A percentile compares a stretch with the other conserved stretches of the same genome.
phyloP scores from a whole-genome alignment of 192 early-diverging fungal genomes.

The Podila clonocystis region DNA sequence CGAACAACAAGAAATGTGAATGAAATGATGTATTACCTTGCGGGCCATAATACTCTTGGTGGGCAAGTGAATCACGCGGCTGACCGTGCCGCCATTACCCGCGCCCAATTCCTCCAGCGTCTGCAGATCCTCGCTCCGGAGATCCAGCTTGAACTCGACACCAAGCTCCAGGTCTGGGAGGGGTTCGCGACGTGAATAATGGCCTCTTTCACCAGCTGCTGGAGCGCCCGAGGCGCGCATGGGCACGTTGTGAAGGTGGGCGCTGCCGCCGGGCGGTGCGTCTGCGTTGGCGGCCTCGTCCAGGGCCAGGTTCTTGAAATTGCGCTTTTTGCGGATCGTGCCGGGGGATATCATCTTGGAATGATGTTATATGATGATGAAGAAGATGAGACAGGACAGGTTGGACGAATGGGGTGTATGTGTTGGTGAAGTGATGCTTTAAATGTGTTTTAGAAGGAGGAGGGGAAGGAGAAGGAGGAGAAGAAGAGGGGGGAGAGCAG shows the following conservation, averaged over 20 bases:
- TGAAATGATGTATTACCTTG: conserved; percentile 69
- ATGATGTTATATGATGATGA: neutral
- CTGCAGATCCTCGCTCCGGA: conserved; percentile 85
- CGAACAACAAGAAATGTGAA: too few species aligned
- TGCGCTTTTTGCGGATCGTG: conserved; percentile 62
- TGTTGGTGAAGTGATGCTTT: neutral
- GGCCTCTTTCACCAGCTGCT: conserved; percentile 3
- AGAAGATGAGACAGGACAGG: too few species aligned
- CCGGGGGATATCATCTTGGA: conserved; percentile 1
- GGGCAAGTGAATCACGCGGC: conserved; percentile 85
- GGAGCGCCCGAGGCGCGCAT: conserved; percentile 6
- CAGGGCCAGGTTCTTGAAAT: conserved; percentile 61
- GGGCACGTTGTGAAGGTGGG: conserved; percentile 45
- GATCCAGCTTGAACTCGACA: conserved; percentile 75
- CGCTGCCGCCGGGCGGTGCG: conserved; percentile 40
- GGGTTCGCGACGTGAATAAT: conserved; percentile 46
- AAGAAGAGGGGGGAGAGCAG: neutral
- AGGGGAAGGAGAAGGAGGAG: neutral
- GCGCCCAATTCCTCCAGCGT: conserved; percentile 85
- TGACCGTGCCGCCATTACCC: conserved; percentile 94
- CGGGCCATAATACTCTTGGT: conserved; percentile 92
- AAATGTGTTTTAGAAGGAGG: neutral
- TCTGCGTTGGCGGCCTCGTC: conserved; percentile 57
- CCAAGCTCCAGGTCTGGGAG: conserved; percentile 71
- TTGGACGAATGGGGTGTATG: neutral